Percentiles rank a stretch among this genome's conserved stretches.
Evolutionary conservation across 2,329 filamentous ascomycete species (phyloP).

Genomic region (Aspergillus costaricaensis): DNA sequence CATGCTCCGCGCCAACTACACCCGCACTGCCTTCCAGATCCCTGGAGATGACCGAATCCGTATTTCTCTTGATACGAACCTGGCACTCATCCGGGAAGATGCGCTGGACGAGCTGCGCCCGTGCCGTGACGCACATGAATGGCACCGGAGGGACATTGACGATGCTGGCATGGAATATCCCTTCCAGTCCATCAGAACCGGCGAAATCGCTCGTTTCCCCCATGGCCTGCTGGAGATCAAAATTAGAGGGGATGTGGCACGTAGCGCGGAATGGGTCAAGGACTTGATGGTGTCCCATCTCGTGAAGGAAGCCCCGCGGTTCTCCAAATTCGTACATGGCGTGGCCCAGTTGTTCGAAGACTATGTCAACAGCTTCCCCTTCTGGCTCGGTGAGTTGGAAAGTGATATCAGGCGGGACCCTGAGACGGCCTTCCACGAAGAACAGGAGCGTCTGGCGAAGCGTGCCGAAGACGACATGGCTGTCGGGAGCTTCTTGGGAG

Average conservation of each 20-base stretch:
- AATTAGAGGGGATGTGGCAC: conserved; percentile 58
- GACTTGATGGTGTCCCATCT: conserved; percentile 92
- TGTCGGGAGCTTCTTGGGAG: conserved; percentile 82
- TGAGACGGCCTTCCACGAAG: conserved; percentile 83
- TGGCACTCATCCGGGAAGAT: conserved; percentile 80
- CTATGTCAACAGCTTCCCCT: conserved; percentile 91
- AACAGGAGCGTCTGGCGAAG: conserved; percentile 80
- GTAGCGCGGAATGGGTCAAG: conserved; percentile 80
- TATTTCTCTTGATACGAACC: conserved; percentile 87
- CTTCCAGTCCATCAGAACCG: conserved; percentile 82
- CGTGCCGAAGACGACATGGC: conserved; percentile 83
- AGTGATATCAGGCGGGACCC: conserved; percentile 93
- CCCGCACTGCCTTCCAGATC: conserved; percentile 93
- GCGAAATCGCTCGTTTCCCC: conserved; percentile 87
- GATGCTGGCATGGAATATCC: conserved; percentile 79
- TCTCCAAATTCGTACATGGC: conserved; percentile 97
- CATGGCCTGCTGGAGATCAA: conserved; percentile 93
- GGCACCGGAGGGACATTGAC: conserved; percentile 92
- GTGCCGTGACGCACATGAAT: conserved; percentile 82
- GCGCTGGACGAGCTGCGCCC: conserved; percentile 78
- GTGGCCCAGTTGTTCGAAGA: conserved; percentile 91
- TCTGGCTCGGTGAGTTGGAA: conserved; percentile 92
- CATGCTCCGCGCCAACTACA: conserved; percentile 87
- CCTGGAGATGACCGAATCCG: conserved; percentile 87
- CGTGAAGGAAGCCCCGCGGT: conserved; percentile 82